Percentiles rank a stretch among this genome's conserved stretches.
These are phyloP conservation scores for Claviceps purpurea DNA, from an alignment of 2,329 filamentous ascomycete species.

Conservation along the genomic window DNA sequence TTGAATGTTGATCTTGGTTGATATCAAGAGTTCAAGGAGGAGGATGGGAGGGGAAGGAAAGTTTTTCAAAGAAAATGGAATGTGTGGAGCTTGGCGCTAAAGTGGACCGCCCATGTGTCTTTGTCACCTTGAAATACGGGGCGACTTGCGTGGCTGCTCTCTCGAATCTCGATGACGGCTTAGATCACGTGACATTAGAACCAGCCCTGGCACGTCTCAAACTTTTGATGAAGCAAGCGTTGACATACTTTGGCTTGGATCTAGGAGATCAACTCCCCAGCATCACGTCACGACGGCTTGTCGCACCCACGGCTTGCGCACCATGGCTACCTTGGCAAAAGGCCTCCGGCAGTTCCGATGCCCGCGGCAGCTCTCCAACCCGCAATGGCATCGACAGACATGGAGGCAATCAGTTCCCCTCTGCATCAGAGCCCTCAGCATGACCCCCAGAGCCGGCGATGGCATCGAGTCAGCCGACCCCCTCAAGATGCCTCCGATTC, in stretches of 20 bases:
- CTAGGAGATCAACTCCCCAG: background rate
- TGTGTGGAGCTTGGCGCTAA: constrained; percentile 9
- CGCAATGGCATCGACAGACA: constrained; percentile 17
- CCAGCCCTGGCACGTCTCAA: background rate
- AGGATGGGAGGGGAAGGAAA: constrained; percentile 9
- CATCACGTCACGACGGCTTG: background rate
- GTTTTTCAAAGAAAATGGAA: background rate
- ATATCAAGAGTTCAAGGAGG: constrained; percentile 2
- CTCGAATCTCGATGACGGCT: too few species aligned
- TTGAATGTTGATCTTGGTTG: constrained; percentile 30
- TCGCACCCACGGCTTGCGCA: background rate
- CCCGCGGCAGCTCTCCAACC: constrained; percentile 15
- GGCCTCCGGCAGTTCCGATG: constrained; percentile 24
- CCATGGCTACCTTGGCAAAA: constrained; percentile 22
- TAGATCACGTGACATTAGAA: constrained; percentile 10
- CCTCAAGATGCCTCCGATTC: constrained; percentile 8
- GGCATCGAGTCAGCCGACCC: background rate
- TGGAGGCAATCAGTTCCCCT: constrained; percentile 13
- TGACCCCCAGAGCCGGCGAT: constrained; percentile 11
- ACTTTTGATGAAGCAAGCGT: background rate
- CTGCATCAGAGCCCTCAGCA: constrained; percentile 13
- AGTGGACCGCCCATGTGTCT: too few species aligned
- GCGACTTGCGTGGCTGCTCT: too few species aligned
- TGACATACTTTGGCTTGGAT: too few species aligned
- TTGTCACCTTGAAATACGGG: too few species aligned